A percentile compares a stretch with the other conserved stretches of the same genome.
Evolutionary conservation across 345 rosid genomes (phyloP).

Genomic region (Rhizophora mangle): DNA sequence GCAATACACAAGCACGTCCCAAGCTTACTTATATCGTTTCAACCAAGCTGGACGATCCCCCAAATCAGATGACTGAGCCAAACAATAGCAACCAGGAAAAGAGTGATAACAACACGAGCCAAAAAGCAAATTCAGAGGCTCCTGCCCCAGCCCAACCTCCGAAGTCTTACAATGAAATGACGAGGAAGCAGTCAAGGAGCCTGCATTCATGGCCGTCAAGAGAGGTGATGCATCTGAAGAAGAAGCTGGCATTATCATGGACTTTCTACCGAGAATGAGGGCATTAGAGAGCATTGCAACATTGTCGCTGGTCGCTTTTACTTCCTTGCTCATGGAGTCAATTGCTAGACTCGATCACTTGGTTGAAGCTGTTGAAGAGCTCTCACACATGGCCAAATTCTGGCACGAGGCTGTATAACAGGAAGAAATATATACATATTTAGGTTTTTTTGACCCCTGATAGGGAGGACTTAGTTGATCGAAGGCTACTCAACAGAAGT

Average conservation of each 20-base stretch:
- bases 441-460: constrained; percentile 3
- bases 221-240: constrained; percentile 55
- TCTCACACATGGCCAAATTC: constrained; percentile 55
- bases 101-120: background rate
- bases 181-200: constrained; percentile 58
- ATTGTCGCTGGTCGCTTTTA: constrained; percentile 52
- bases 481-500: too few relatives aligned
- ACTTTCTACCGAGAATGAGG: constrained; percentile 43
- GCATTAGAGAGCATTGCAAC: constrained; percentile 59
- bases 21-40: constrained; percentile 24
- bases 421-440: background rate
- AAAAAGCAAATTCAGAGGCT: constrained; percentile 1
- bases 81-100: constrained; percentile 17
- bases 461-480: too few relatives aligned
- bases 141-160: constrained; percentile 15
- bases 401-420: constrained; percentile 30
- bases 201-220: constrained; percentile 58
- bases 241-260: constrained; percentile 31
- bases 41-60: constrained; percentile 11
- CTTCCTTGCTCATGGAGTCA: constrained; percentile 60
- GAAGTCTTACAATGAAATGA: constrained; percentile 49
- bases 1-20: constrained; percentile 23
- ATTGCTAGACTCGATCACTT: constrained; percentile 61
- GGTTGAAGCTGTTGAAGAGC: constrained; percentile 59
- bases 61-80: constrained; percentile 5